phyloP scores from a whole-genome alignment of 495 filamentous ascomycete species.

The Apiosordaria backusii region DNA sequence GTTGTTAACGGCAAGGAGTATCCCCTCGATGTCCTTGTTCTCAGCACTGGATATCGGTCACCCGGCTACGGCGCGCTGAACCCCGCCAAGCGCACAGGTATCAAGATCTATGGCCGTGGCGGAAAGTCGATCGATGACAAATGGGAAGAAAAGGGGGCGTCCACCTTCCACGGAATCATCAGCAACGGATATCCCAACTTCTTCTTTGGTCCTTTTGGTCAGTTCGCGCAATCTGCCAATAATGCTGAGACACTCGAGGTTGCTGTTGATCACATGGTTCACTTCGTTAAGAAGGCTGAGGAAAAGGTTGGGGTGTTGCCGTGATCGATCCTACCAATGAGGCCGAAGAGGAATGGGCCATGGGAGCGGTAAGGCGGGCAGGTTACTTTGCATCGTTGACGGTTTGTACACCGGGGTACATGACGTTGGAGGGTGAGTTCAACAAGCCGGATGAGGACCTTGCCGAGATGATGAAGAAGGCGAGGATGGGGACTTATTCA shows the following conservation, averaged over 20 bases:
- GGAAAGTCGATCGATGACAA: conserved; percentile 44
- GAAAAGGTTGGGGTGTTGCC: conserved; percentile 25
- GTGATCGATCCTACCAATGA: conserved; percentile 42
- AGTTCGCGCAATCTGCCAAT: conserved; percentile 42
- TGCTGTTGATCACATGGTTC: conserved; percentile 39
- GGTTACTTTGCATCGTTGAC: conserved; percentile 35
- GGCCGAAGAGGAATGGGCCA: conserved; percentile 48
- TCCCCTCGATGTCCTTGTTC: conserved; percentile 48
- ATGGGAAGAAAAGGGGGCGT: conserved; percentile 33
- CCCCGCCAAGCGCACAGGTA: conserved; percentile 30
- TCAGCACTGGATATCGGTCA: conserved; percentile 46
- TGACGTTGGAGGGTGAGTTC: conserved; percentile 46
- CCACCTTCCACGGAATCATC: conserved; percentile 49
- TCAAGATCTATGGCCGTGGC: conserved; percentile 41
- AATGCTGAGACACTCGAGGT: conserved; percentile 41
- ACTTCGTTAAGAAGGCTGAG: conserved; percentile 47
- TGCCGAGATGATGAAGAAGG: conserved; percentile 33
- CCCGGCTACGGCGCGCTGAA: conserved; percentile 33
- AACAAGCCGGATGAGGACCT: conserved; percentile 18
- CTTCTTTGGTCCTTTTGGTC: conserved; percentile 43
- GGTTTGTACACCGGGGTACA: conserved; percentile 57
- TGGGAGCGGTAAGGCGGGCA: conserved; percentile 40
- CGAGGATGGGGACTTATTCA: conserved; percentile 20
- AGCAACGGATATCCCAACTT: conserved; percentile 52
- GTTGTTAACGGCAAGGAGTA: conserved; percentile 39